These are phyloP conservation scores for Cucurbitaria berberidis DNA, from an alignment of 2,329 filamentous ascomycete species.

Conservation along the genomic window DNA sequence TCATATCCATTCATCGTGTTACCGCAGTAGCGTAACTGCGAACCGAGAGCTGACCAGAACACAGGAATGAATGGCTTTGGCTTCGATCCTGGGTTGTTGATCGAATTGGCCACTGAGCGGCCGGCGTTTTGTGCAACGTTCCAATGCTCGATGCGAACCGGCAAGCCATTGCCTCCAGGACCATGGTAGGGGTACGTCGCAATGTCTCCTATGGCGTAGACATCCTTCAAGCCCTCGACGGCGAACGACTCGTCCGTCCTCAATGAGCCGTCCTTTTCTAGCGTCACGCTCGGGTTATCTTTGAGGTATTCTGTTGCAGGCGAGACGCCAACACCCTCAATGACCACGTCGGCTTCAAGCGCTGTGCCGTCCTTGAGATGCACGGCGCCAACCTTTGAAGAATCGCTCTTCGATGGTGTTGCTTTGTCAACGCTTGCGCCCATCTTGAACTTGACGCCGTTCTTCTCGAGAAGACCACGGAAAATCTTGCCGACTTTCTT, in stretches of 20 bases:
- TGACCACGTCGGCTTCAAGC: slow-evolving; percentile 85
- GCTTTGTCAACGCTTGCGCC: slow-evolving; percentile 82
- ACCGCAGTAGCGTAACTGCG: slow-evolving; percentile 91
- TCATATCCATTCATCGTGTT: slow-evolving; percentile 85
- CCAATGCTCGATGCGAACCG: slow-evolving; percentile 94
- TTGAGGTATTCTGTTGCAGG: slow-evolving; percentile 85
- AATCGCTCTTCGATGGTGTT: slow-evolving; percentile 69
- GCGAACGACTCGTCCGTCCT: slow-evolving; percentile 80
- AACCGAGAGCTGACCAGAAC: slow-evolving; percentile 94
- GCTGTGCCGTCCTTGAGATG: slow-evolving; percentile 83
- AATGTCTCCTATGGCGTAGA: slow-evolving; percentile 94
- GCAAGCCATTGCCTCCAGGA: slow-evolving; percentile 76
- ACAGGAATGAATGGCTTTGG: slow-evolving; percentile 84
- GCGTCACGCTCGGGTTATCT: slow-evolving; percentile 70
- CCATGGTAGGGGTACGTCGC: slow-evolving; percentile 94
- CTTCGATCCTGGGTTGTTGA: slow-evolving; percentile 68
- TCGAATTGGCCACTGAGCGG: slow-evolving; percentile 77
- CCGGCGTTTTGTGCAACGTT: slow-evolving; percentile 96
- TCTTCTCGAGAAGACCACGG: slow-evolving; percentile 78
- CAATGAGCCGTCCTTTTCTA: slow-evolving; percentile 86
- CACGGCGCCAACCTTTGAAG: slow-evolving; percentile 78
- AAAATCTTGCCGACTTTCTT: slow-evolving; percentile 80
- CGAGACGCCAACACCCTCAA: slow-evolving; percentile 86
- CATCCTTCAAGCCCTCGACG: slow-evolving; percentile 76
- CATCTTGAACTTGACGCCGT: slow-evolving; percentile 88